These are phyloP conservation scores for Salix suchowensis DNA, from an alignment of 345 rosid species.

Conservation along the genomic window DNA sequence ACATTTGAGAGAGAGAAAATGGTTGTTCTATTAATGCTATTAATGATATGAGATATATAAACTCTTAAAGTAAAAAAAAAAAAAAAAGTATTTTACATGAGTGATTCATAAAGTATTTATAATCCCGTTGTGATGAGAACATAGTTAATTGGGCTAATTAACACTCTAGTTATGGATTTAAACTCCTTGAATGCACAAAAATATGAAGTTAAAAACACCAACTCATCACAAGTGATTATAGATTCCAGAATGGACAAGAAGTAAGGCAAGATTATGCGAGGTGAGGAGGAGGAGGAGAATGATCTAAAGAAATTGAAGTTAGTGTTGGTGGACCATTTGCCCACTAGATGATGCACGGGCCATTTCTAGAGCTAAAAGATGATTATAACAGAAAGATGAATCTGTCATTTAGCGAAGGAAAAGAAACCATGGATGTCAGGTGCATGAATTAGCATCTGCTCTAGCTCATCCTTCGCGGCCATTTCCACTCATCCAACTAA, in stretches of 20 bases:
- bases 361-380: background rate
- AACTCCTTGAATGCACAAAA: too few relatives aligned
- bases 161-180: too few relatives aligned
- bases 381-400: background rate
- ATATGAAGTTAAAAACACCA: too few relatives aligned
- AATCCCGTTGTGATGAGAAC: too few relatives aligned
- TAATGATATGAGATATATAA: too few relatives aligned
- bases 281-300: background rate
- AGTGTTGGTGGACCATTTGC: constrained; percentile 30
- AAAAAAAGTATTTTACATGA: too few relatives aligned
- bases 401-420: background rate
- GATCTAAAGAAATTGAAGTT: too few relatives aligned
- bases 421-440: background rate
- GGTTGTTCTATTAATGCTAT: too few relatives aligned
- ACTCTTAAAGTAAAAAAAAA: too few relatives aligned
- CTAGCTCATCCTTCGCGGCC: background rate
- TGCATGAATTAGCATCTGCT: background rate
- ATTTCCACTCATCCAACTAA: background rate
- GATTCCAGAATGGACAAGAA: background rate
- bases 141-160: too few relatives aligned
- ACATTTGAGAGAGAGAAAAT: too few relatives aligned
- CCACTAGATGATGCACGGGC: constrained; percentile 24
- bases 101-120: too few relatives aligned
- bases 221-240: background rate
- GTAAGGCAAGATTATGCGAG: background rate